A percentile compares a stretch with the other conserved stretches of the same genome.
Evolutionary conservation across 805 yeast genomes (phyloP).

Genomic region (Sungouiella thailandica): DNA sequence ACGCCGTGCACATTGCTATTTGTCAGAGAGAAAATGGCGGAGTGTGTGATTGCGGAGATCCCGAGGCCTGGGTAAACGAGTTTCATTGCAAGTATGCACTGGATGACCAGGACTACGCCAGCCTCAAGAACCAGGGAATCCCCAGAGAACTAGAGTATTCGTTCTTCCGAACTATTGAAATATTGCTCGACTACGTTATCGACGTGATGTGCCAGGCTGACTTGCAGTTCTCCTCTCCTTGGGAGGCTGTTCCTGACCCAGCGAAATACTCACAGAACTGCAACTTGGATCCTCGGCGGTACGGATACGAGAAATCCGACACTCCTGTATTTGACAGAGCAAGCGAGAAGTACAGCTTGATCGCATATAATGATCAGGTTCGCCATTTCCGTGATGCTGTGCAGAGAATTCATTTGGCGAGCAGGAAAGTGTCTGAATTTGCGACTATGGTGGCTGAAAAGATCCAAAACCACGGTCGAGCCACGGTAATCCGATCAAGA

Average conservation of each 20-base stretch:
- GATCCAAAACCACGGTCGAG: slow-evolving; percentile 63
- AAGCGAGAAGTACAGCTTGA: slow-evolving; percentile 48
- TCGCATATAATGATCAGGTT: slow-evolving; percentile 74
- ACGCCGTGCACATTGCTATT: slow-evolving; percentile 60
- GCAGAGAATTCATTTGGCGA: slow-evolving; percentile 57
- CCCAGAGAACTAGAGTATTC: slow-evolving; percentile 41
- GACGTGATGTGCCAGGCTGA: slow-evolving; percentile 54
- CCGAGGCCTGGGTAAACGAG: slow-evolving; percentile 68
- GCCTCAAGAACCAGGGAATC: slow-evolving; percentile 21
- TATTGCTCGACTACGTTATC: slow-evolving; percentile 52
- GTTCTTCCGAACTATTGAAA: slow-evolving; percentile 38
- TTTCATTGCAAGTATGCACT: slow-evolving; percentile 42
- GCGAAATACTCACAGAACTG: slow-evolving; percentile 27
- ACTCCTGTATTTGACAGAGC: slow-evolving; percentile 25
- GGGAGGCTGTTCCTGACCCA: slow-evolving; percentile 19
- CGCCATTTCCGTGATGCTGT: slow-evolving; percentile 73
- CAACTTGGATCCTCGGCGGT: slow-evolving; percentile 36
- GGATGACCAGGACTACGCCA: slow-evolving; percentile 15
- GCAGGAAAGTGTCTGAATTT: slow-evolving; percentile 58
- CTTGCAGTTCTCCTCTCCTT: slow-evolving; percentile 30
- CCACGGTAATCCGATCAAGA: slow-evolving; percentile 56
- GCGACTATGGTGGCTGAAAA: slow-evolving; percentile 68
- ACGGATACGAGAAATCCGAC: slow-evolving; percentile 39
- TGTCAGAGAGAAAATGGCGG: slow-evolving; percentile 71
- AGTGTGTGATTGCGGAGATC: slow-evolving; percentile 86